Conservation (phyloP, 2,329 filamentous ascomycete species). For the Penicillium sp. region DNA sequence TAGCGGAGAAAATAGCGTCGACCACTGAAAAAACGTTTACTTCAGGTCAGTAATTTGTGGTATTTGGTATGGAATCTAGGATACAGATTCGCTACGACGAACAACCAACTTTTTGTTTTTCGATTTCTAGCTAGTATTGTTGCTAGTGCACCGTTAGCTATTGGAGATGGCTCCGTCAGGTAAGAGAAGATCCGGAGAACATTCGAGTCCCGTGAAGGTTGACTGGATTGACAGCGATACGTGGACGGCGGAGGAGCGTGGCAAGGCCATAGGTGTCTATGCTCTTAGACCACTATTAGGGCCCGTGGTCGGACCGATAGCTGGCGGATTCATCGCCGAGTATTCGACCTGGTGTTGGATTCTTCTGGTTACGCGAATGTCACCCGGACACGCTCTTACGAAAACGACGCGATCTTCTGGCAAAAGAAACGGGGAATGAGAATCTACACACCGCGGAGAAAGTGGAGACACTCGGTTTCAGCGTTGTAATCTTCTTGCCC, state of each 20-base stretch:
- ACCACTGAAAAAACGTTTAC: no score
- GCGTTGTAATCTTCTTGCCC: no score
- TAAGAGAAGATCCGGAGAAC: no score
- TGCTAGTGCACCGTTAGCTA: neutral
- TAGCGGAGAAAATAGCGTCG: no score
- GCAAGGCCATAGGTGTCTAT: conserved; percentile 61
- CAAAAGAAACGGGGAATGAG: neutral
- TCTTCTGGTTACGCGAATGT: conserved; percentile 63
- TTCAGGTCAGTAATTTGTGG: conserved; percentile 54
- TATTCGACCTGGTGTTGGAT: conserved; percentile 62
- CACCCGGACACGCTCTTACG: conserved; percentile 64
- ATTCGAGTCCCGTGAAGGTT: no score
- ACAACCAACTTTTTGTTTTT: conserved; percentile 54
- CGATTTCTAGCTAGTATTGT: conserved; percentile 47
- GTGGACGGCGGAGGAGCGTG: conserved; percentile 55
- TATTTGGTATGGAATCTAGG: conserved; percentile 58
- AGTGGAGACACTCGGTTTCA: conserved; percentile 15
- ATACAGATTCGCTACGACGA: conserved; percentile 56
- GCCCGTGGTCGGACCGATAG: conserved; percentile 63
- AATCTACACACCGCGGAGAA: conserved; percentile 32
- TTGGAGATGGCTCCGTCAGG: no score
- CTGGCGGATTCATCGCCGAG: conserved; percentile 63
- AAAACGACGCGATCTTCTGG: conserved; percentile 43
- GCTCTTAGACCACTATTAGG: conserved; percentile 62
- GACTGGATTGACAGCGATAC: neutral